These are phyloP conservation scores for Cynanchum wilfordii DNA, from an alignment of 257 asterid genomes.

Conservation along the genomic window DNA sequence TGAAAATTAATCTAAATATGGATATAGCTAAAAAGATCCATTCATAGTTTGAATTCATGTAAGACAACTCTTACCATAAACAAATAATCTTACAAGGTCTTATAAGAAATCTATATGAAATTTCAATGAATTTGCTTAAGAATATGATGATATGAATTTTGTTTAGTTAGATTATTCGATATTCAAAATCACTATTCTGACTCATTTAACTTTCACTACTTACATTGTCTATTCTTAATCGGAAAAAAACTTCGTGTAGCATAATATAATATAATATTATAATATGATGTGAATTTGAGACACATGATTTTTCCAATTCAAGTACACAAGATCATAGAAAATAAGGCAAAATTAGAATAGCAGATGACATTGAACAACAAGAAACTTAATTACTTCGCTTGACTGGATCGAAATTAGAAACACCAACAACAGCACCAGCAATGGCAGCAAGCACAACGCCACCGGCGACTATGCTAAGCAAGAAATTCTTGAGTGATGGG, in stretches of 20 bases:
- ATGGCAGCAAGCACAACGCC: constrained; percentile 38
- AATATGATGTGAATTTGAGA: background rate
- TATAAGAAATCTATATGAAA: background rate
- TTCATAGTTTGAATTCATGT: too few relatives aligned
- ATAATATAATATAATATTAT: too few relatives aligned
- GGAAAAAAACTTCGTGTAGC: too few relatives aligned
- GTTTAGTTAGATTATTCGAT: too few relatives aligned
- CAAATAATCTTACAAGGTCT: too few relatives aligned
- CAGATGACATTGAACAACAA: background rate
- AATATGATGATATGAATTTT: too few relatives aligned
- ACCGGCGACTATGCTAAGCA: constrained; percentile 50
- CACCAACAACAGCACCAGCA: constrained; percentile 41
- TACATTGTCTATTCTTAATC: too few relatives aligned
- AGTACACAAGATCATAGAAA: background rate
- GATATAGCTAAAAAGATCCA: too few relatives aligned
- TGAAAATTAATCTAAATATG: too few relatives aligned
- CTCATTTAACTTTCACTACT: too few relatives aligned
- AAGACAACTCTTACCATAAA: too few relatives aligned
- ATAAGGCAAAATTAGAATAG: background rate
- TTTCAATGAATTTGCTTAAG: background rate
- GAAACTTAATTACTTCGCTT: constrained; percentile 22
- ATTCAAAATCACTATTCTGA: too few relatives aligned
- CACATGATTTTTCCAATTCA: background rate
- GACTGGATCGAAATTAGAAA: constrained; percentile 52
- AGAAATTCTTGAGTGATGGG: constrained; percentile 55